Evolutionary conservation across 768 basidiomycete species (phyloP).

Genomic region (Pleurotus tuber-regium): DNA sequence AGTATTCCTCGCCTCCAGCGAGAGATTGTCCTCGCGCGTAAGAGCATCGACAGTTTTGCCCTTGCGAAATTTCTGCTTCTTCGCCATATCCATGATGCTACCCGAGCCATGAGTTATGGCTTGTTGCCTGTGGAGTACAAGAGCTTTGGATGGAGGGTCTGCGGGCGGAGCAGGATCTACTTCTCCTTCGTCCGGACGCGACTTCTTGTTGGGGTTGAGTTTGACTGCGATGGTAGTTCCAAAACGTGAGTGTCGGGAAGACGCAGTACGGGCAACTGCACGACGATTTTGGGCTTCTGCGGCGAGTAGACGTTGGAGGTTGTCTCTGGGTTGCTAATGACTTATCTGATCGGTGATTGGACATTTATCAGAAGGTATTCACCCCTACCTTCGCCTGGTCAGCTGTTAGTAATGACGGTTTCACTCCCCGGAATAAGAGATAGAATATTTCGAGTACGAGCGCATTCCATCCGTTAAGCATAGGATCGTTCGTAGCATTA

Average conservation of each 20-base stretch:
- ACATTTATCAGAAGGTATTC: conserved; percentile 10
- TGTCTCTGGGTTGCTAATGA: conserved; percentile 61
- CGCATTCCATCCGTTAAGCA: conserved; percentile 85
- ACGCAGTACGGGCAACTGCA: conserved; percentile 46
- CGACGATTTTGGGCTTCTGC: conserved; percentile 68
- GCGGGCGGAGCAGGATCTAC: conserved; percentile 18
- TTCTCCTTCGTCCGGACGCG: conserved; percentile 15
- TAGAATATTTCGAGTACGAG: conserved; percentile 92
- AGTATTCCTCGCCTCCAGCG: conserved; percentile 56
- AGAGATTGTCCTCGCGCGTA: conserved; percentile 63
- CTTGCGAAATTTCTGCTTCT: conserved; percentile 59
- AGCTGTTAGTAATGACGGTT: conserved; percentile 51
- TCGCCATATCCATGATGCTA: conserved; percentile 67
- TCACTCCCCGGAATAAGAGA: conserved; percentile 80
- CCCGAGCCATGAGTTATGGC: conserved; percentile 71
- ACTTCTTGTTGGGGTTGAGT: conserved; percentile 54
- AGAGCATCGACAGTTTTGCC: conserved; percentile 65
- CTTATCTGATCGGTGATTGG: conserved; percentile 12
- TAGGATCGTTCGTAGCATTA: conserved; percentile 69
- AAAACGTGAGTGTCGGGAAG: conserved; percentile 92
- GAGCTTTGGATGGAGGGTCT: conserved; percentile 41
- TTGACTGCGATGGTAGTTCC: conserved; percentile 91
- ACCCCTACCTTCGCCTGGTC: conserved; percentile 63
- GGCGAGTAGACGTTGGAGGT: conserved; percentile 73
- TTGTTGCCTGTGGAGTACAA: conserved; percentile 84